Evolutionary conservation across 2,329 filamentous ascomycete species (phyloP), one percentile per base, ranked within the genome.

Genomic region (Ophiostoma ulmi): DNA sequence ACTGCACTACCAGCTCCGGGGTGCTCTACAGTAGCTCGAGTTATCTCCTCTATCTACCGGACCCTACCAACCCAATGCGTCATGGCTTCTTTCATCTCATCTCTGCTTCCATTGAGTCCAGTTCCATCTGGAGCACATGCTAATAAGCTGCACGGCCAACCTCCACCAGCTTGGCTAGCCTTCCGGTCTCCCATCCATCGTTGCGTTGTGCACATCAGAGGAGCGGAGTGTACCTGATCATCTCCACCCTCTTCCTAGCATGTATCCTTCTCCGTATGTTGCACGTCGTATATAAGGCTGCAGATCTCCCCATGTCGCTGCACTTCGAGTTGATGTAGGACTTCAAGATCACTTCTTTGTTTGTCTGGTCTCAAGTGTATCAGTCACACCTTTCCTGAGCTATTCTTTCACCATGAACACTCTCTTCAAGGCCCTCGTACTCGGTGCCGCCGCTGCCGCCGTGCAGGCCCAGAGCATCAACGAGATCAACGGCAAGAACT

Each of bases 401-500:
- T 48, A 58, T 6, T 44, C 20, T 14, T 14, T 63, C 68, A 69
- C 26, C 26, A 70, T 72, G 69, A n/a, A 61, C 20, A 44, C 48
- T 11, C 39, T 72, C 26, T n/a, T 70, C 14, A 67, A 67, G 55
- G 20, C 67, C 36, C 61, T 70, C 66, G 69, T 63, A 20, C 58
- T 72, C n/a, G 58, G 36, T 17, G 63, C 65, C 6, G 52, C 69
- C 6, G 71, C 67, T 3, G 31, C 63, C 0, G 66, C n/a, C 48
- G 71, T 48, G 44, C 58, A 67, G 44, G 71, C 71, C 14, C 71
- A 72, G 70, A 84, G 83, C 71, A 87, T 89, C 75, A 81, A 83
- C 72, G 81, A 88, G 75, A 90, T 91, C 82, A 91, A 90, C 74
- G 89, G 89, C 74, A 83, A 87, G 75, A 83, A 79, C 31, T 91